phyloP scores from a whole-genome alignment of 768 basidiomycete genomes.

The Mycena kentingensis region DNA sequence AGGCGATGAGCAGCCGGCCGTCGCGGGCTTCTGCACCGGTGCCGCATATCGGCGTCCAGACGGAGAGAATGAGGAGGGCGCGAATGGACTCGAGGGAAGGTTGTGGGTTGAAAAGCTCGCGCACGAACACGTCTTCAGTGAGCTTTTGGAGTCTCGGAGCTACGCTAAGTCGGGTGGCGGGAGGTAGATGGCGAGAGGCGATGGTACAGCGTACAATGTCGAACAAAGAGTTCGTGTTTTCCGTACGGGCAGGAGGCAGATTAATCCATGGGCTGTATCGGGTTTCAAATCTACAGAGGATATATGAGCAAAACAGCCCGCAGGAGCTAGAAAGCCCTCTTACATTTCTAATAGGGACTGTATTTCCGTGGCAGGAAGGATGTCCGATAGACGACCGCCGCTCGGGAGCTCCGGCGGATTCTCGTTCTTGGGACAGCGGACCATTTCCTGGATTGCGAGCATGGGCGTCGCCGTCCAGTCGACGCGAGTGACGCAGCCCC shows the following conservation, averaged over 20 bases:
- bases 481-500: too few relatives aligned
- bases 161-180: slow-evolving; percentile 35
- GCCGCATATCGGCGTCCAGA: slow-evolving; percentile 46
- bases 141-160: slow-evolving; percentile 44
- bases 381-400: slow-evolving; percentile 24
- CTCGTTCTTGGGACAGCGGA: slow-evolving; percentile 26
- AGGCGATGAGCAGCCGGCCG: slow-evolving; percentile 39
- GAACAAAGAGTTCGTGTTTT: slow-evolving; percentile 34
- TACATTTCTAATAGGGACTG: slow-evolving; percentile 42
- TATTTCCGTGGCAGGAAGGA: slow-evolving; percentile 38
- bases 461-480: slow-evolving; percentile 50
- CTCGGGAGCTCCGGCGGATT: slow-evolving; percentile 7
- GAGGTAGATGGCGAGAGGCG: slow-evolving; percentile 45
- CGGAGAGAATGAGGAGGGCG: slow-evolving; percentile 42
- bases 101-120: slow-evolving; percentile 43
- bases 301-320: background rate
- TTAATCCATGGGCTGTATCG: slow-evolving; percentile 48
- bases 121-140: slow-evolving; percentile 40
- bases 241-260: slow-evolving; percentile 35
- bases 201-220: slow-evolving; percentile 49
- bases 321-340: slow-evolving; percentile 14
- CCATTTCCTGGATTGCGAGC: slow-evolving; percentile 46
- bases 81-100: slow-evolving; percentile 45
- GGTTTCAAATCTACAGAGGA: slow-evolving; percentile 40
- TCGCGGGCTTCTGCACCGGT: slow-evolving; percentile 34